Base-by-base conservation (phyloP, 1,284 basidiomycete genomes). In the Heterobasidion occidentale region DNA sequence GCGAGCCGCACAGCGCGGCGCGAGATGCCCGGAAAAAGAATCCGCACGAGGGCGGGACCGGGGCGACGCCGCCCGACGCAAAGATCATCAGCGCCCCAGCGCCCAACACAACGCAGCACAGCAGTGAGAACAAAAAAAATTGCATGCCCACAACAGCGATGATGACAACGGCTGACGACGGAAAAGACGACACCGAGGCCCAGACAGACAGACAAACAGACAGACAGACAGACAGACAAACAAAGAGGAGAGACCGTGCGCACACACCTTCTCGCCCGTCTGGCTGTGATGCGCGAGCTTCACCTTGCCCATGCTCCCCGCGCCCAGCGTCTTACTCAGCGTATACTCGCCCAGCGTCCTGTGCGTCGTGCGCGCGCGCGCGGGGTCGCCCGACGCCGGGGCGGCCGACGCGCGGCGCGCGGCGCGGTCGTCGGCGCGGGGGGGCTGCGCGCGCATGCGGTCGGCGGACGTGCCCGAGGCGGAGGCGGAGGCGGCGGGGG, bases 271-370 rank as follows among this genome's bases (percentile, higher is more conserved):
- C 74, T 98, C 94, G 46, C 91, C 91, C 1, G 92, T 91, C 63
- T 86, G 69, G 63, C 90, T 91, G 69, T 96, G 93, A 46, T 90
- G 88, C 7, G 93, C 96, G 17, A 98, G 83, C 78, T 98, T 99
- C 67, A 99, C 97, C 70, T 98, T 98, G 63, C 96, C 97, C 95
- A 99, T 99, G 70, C 92, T 95, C 44, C 97, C 96, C 45, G 94
- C 94, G 52, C 97, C 96, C 38, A 99, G 80, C 3, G 96, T 98
- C 80, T 98, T 98, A 65, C 92, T 92, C 61, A 99, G 82, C 59
- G 92, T 92, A 76, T 98, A 99, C 70, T 98, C 94, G 46, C 96
- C 95, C 12, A 99, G 77, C 63, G 87, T 80, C 67, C 83, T 76
- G 66, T 82, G 83, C 50, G 79, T 75, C 59, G 77, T 69, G 62